Base-by-base conservation (phyloP, 2,329 filamentous ascomycete genomes). In the Akanthomyces lecanii region DNA sequence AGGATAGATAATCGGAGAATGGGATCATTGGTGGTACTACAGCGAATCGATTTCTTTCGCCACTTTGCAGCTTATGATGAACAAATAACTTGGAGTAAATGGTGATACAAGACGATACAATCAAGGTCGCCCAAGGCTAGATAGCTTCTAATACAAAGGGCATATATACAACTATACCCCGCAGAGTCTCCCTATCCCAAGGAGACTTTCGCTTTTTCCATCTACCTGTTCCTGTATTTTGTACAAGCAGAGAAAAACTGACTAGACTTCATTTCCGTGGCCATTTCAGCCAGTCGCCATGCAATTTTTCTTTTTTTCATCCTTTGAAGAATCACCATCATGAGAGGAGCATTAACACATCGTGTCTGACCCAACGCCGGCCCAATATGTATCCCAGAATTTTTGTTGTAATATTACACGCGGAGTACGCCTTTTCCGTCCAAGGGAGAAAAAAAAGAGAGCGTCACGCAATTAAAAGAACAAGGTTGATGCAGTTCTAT, bases 281-380 rank as follows among this genome's bases (percentile, higher is more conserved):
- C 25, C 40, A 50, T 51, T 58, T 36, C 40, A 25, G 47, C 59
- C 54, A 44, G 30, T 51, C 28, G 50, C 63, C 47, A 64, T 62
- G 54, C 47, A 59, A 56, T 42, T 7, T 40, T 33, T 57, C 47
- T 21, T 33, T 57, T 52, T 48, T 52, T 57, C 47, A 45, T 56
- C 33, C 51, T 61, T 58, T 50, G 5, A 55, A 67, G 65, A 67
- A 63, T 53, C 66, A 72, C 67, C 69, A 71, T 79, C 76, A 71
- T 79, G 77, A 79, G 76, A 72, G 76, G 77, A 79, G 77, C 76
- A 78, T 78, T 76, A 77, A 63, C 75, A 78, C 75, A 77, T 66
- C 66, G 54, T 67, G 68, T 64, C 40, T 16, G 66, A 73, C 66
- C 72, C 69, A 75, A 76, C 75, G 72, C 74, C 75, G 67, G 69